phyloP scores from a whole-genome alignment of 768 basidiomycete species.

The Lepiota brunneoincarnata region DNA sequence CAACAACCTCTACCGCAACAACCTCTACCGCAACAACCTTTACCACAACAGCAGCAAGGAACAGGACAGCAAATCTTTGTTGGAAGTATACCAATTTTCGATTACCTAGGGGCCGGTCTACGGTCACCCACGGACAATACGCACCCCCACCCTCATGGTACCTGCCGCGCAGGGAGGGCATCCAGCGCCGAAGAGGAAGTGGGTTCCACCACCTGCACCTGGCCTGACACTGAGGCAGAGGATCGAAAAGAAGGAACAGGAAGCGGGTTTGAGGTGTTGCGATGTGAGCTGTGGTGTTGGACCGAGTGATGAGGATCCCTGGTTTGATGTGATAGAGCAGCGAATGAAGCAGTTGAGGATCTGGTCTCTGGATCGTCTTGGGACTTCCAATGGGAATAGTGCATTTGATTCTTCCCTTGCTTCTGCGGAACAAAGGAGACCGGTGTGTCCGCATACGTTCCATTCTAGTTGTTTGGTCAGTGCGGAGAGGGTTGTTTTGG shows the following conservation, averaged over 20 bases:
- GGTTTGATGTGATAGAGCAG: conserved; percentile 26
- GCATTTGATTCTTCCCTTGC: no score
- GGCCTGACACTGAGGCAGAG: conserved; percentile 72
- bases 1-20: neutral
- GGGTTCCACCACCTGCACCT: conserved; percentile 62
- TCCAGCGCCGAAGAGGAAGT: conserved; percentile 36
- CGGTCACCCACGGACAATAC: neutral
- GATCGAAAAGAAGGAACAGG: conserved; percentile 70
- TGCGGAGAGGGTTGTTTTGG: conserved; percentile 62
- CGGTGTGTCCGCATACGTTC: conserved; percentile 65
- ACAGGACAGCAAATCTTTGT: conserved; percentile 16
- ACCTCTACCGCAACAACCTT: conserved; percentile 1
- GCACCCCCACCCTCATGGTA: no score
- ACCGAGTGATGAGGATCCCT: conserved; percentile 71
- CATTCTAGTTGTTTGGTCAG: conserved; percentile 73
- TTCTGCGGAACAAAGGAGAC: conserved; percentile 9
- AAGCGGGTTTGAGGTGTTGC: conserved; percentile 67
- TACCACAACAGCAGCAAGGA: conserved; percentile 8
- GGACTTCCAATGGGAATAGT: no score
- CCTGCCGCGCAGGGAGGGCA: no score
- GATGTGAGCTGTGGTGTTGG: conserved; percentile 75
- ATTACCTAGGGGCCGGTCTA: neutral
- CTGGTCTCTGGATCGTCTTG: conserved; percentile 17
- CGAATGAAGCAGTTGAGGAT: conserved; percentile 39
- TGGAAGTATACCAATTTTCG: conserved; percentile 16